Evolutionary conservation across 148 eudicot genomes (phyloP).

Genomic region (Chenopodium quinoa): DNA sequence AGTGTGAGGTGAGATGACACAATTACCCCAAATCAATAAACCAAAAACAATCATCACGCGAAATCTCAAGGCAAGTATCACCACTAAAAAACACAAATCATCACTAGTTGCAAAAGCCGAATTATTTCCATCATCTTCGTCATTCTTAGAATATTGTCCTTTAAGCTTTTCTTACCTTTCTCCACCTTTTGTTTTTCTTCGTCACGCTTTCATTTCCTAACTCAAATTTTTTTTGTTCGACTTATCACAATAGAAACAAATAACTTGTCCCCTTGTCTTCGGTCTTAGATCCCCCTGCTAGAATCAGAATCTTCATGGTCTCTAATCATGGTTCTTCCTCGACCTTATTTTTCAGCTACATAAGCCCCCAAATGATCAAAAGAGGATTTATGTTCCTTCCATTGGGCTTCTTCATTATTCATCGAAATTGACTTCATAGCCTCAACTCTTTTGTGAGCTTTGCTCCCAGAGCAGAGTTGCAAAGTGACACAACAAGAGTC

Average conservation of each 20-base stretch:
- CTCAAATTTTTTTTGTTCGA: neutral
- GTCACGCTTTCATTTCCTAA: neutral
- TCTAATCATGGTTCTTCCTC: neutral
- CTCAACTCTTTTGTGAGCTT: neutral
- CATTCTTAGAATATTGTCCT: neutral
- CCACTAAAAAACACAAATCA: neutral
- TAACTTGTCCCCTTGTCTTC: neutral
- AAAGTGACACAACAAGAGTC: slow-evolving; percentile 1
- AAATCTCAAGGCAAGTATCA: neutral
- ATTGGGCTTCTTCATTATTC: neutral
- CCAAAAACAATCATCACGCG: neutral
- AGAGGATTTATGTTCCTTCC: neutral
- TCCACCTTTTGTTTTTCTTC: neutral
- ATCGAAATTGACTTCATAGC: neutral
- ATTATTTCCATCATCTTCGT: neutral
- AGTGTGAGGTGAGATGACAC: too few relatives aligned
- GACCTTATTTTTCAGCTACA: neutral
- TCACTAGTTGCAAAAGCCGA: neutral
- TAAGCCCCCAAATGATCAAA: neutral
- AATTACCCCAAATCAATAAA: neutral
- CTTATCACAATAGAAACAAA: slow-evolving; percentile 6
- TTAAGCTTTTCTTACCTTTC: neutral
- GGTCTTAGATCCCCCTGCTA: neutral
- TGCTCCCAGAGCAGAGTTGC: neutral
- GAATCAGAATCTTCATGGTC: neutral